These are phyloP conservation scores for Fomitopsis betulina DNA, from an alignment of 1,284 basidiomycete genomes.

Conservation along the genomic window DNA sequence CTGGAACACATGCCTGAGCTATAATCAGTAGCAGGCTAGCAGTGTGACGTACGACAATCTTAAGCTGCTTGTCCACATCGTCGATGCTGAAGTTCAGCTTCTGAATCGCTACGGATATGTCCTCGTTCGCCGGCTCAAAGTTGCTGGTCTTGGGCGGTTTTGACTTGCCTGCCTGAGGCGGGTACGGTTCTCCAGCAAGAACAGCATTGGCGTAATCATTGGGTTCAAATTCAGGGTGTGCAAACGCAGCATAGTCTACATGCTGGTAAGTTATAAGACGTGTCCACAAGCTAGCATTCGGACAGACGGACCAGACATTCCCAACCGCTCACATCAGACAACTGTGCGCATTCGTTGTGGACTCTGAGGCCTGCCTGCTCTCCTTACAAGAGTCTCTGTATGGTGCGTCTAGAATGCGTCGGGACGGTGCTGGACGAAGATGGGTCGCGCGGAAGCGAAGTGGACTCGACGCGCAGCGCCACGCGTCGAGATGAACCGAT, in stretches of 20 bases:
- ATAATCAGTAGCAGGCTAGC: background rate
- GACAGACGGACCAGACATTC: conserved; percentile 22
- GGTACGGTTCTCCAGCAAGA: conserved; percentile 75
- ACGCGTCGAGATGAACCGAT: too few relatives aligned
- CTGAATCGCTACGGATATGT: conserved; percentile 81
- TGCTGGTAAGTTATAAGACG: conserved; percentile 8
- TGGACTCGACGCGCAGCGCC: too few relatives aligned
- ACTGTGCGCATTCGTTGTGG: background rate
- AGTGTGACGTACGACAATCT: conserved; percentile 59
- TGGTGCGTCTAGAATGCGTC: too few relatives aligned
- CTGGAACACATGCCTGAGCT: conserved; percentile 27
- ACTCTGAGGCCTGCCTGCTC: background rate
- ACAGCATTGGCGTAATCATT: conserved; percentile 88
- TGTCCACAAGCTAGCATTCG: background rate
- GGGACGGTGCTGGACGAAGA: too few relatives aligned
- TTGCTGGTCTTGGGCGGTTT: conserved; percentile 32
- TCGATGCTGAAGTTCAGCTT: conserved; percentile 83
- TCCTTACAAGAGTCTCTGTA: too few relatives aligned
- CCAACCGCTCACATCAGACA: background rate
- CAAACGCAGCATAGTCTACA: conserved; percentile 67
- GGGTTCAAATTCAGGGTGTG: conserved; percentile 69
- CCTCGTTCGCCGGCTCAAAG: conserved; percentile 70
- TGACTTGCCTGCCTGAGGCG: conserved; percentile 32
- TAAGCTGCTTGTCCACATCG: conserved; percentile 84
- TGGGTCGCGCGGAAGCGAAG: too few relatives aligned